Evolutionary conservation across 2,329 filamentous ascomycete species (phyloP), one percentile per base, ranked within the genome.

Genomic region (Fusarium sp.): DNA sequence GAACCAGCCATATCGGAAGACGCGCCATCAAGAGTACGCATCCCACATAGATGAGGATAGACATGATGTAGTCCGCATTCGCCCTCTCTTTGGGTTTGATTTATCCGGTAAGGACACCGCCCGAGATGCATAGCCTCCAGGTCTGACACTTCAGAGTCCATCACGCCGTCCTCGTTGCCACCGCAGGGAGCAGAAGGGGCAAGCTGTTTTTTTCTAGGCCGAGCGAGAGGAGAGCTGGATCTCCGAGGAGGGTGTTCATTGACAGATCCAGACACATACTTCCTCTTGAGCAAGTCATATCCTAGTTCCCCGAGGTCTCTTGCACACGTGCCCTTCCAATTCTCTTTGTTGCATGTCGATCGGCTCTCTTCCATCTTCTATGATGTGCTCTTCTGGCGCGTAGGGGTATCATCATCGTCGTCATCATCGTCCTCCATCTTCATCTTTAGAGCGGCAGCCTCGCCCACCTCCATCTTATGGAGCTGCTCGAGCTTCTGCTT

Each of bases 381-480:
- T 77, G 80, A 80, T 77, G 80, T 73, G 59, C 65, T 70, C 50
- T 80, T 80, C 54, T 78, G 68, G 27, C 70, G 71, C 13, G 77
- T 65, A 6, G 74, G 66, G 35, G 77, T 79, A 56, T 82, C 80
- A 22, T 82, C 81, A 31, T 85, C 83, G 6, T 85, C 84, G 1
- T 84, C 83, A 1, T 83, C 80, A 2, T 84, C 83, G 2, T 81
- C 80, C 18, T 84, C 82, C 27, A 84, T 77, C 61, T 82, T 80
- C 78, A 80, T 82, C 64, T 80, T 81, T 6, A 91, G 80, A 10
- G 88, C 89, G 3, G 85, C 86, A 14, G 89, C 89, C 77, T 91
- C 89, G 66, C 86, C 88, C 3, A 89, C 86, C 74, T 91, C 89
- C 89, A 91, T 91, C 75, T 86, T 84, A 76, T 90, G 89, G 18